Evolutionary conservation across 441 rosid species (phyloP), one percentile per base, ranked within the genome.

Genomic region (Populus trichocarpa): DNA sequence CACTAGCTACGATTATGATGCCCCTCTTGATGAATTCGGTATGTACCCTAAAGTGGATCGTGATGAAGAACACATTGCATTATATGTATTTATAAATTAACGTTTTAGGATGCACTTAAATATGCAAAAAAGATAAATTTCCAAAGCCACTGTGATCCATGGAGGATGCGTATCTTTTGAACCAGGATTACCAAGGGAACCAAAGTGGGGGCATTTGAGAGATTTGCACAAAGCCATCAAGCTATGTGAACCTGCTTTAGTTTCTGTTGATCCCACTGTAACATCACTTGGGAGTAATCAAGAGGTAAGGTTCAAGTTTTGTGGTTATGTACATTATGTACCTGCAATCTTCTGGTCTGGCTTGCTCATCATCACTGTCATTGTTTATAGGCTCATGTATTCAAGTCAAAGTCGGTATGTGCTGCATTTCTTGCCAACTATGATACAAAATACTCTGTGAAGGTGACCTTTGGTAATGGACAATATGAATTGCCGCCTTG

Each of bases 181-280:
- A 28, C 65, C 81, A 96, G 98, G 99, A 78, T 79, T 96, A 36
- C 50, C 86, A 75, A 94, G 96, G 88, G 85, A 94, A 75, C 99
- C 99, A 16, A 96, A 96, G 82, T 96, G 97, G 97, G 97, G 97
- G 28, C 99, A 94, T 85, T 84, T 94, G 86, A 96, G 93, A 88
- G 97, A 94, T 88, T 80, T 96, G 86, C 99, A 96, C 78, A 87
- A 89, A 87, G 98, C 97, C 3, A 87, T 96, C 69, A 96, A 92
- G 83, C 84, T 91, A 1, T 94, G 97, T 81, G 99, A 96, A 73
- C 92, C 95, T 75, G 97, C 99, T 69, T 84, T 96, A 81, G 89
- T 96, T 18, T 87, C 91, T 26, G 98, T 85, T 66, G 87, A 92
- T 73, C 94, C 98, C 57, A 83, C 87, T 0, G 89, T 93, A 40